Base-by-base conservation (phyloP, 2,329 filamentous ascomycete genomes). In the Alternaria ventricosa region DNA sequence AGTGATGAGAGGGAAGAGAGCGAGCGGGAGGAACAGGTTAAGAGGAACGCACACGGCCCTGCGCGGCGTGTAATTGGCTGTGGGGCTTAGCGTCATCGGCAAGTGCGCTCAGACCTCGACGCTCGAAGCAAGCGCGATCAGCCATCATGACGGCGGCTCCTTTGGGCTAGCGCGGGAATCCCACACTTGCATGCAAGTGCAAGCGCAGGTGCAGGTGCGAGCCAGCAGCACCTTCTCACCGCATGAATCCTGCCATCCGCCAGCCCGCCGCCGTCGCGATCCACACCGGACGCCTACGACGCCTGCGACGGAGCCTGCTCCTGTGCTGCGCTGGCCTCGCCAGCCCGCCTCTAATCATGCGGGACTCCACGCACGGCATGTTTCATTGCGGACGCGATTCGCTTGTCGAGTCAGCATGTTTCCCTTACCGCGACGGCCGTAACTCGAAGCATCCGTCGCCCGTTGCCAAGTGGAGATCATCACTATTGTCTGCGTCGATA, bases 381-480 rank as follows among this genome's bases (percentile, higher is more conserved):
- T 72, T 71, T 70, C 68, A 69, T 43, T 36, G 30, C 64, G 56
- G 51, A 60, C 44, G 33, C 51, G 57, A 64, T 55, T 66, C 60
- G 63, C 62, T 66, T 57, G 51, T 64, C 60, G 67, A 67, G 63
- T 67, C 65, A 62, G 57, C 49, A 47, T 62, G 65, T 64, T 63
- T 61, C 56, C 49, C 50, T 54, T 66, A 56, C 58, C 53, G 58
- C 65, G 43, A 46, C 55, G 25, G 51, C 64, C 64, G 63, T 67
- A 67, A 64, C 65, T 63, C 68, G 57, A 54, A 50, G 63, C 57
- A 51, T 62, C 57, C 55, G 55, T 54, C 57, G 64, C 67, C 69
- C 64, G 68, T 73, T 75, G 73, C 73, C 73, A 71, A 76, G 73
- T 63, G 66, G 63, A 61, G 66, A 68, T 71, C 70, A 68, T 69